These are phyloP conservation scores for Xylaria nigripes DNA, from an alignment of 495 filamentous ascomycete species.

Conservation along the genomic window DNA sequence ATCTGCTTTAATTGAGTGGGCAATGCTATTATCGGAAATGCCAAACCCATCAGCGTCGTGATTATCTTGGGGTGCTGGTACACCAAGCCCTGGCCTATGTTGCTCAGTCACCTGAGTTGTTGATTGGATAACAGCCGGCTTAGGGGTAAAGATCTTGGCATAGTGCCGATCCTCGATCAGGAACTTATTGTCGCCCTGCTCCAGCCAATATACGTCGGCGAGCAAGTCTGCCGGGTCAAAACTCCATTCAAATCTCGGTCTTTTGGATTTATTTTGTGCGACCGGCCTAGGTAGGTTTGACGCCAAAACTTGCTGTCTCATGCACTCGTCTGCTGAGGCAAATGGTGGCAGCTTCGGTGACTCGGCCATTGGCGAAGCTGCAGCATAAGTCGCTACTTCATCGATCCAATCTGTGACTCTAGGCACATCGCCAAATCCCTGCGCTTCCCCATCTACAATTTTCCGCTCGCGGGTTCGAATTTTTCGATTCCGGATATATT, in stretches of 20 bases:
- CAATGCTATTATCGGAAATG: conserved; percentile 19
- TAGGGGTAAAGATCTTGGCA: conserved; percentile 54
- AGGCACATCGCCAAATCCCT: conserved; percentile 66
- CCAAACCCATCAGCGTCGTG: conserved; percentile 10
- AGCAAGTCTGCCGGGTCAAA: conserved; percentile 71
- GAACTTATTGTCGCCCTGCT: conserved; percentile 65
- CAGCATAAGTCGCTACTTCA: conserved; percentile 46
- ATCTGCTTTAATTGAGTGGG: conserved; percentile 22
- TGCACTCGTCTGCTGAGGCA: conserved; percentile 30
- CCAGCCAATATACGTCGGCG: conserved; percentile 78
- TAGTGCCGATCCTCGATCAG: conserved; percentile 68
- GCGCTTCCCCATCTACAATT: conserved; percentile 58
- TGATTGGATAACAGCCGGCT: conserved; percentile 14
- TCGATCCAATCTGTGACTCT: conserved; percentile 69
- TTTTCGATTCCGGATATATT: conserved; percentile 78
- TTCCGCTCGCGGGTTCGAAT: conserved; percentile 65
- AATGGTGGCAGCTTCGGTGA: conserved; percentile 45
- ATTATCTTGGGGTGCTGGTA: conserved; percentile 7
- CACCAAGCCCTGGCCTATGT: neutral
- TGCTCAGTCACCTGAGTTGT: conserved; percentile 13
- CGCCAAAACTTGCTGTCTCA: conserved; percentile 26
- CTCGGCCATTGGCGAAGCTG: conserved; percentile 10
- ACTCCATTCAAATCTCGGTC: conserved; percentile 71
- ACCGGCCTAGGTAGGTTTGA: conserved; percentile 26
- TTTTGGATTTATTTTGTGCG: conserved; percentile 41